phyloP scores from a whole-genome alignment of 768 basidiomycete species.

The Auricularia sp. region DNA sequence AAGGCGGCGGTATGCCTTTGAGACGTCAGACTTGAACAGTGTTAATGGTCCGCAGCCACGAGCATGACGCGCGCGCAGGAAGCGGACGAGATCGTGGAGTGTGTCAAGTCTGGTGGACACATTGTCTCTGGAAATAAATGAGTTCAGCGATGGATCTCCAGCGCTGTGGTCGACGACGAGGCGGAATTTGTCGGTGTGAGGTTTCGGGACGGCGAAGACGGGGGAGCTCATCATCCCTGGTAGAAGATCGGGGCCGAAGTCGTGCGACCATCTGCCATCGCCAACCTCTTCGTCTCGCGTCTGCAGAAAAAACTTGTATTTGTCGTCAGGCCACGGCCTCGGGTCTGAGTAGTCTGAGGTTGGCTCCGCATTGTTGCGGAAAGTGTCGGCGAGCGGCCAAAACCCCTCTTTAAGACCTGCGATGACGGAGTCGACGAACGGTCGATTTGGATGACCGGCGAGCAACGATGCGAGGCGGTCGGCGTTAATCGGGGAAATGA shows the following conservation, averaged over 20 bases:
- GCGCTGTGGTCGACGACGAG: constrained; percentile 32
- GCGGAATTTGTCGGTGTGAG: constrained; percentile 20
- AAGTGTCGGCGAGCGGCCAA: constrained; percentile 33
- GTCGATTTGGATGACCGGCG: constrained; percentile 25
- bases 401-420: constrained; percentile 27
- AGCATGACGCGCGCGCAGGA: not conserved
- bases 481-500: constrained; percentile 28
- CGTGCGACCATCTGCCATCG: constrained; percentile 13
- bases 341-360: constrained; percentile 14
- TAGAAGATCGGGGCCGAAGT: constrained; percentile 26
- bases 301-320: constrained; percentile 15
- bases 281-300: constrained; percentile 18
- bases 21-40: constrained; percentile 29
- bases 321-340: not conserved
- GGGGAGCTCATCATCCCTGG: constrained; percentile 36
- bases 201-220: constrained; percentile 29
- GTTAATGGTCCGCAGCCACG: not conserved
- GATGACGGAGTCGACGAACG: constrained; percentile 26
- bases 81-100: constrained; percentile 22
- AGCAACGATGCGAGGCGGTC: constrained; percentile 20
- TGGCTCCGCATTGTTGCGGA: constrained; percentile 11
- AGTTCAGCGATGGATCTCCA: constrained; percentile 26
- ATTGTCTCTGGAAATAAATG: constrained; percentile 21
- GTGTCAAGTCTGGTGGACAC: constrained; percentile 23
- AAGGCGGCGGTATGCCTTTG: constrained; percentile 25